Conservation (phyloP, 805 yeast genomes). For the Brettanomyces sp. region DNA sequence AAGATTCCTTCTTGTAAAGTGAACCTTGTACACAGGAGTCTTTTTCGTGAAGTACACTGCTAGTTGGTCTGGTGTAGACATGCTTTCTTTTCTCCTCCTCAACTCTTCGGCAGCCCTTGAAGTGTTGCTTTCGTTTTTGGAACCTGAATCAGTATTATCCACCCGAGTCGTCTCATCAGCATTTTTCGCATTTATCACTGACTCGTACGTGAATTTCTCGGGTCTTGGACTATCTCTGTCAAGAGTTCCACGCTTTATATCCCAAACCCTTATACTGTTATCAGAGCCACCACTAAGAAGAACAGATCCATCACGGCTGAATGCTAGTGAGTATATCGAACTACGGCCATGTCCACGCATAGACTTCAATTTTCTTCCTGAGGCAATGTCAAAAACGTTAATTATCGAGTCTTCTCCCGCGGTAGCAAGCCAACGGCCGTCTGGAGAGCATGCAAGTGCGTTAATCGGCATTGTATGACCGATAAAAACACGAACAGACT, state of each 20-base stretch:
- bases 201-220: constrained; percentile 42
- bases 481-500: constrained; percentile 81
- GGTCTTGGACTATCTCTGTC: constrained; percentile 64
- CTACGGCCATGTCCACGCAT: constrained; percentile 94
- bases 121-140: constrained; percentile 7
- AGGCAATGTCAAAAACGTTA: constrained; percentile 88
- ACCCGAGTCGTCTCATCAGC: constrained; percentile 10
- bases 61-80: constrained; percentile 84
- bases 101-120: constrained; percentile 32
- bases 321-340: constrained; percentile 75
- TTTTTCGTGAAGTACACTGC: constrained; percentile 89
- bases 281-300: constrained; percentile 91
- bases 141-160: constrained; percentile 6
- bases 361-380: constrained; percentile 78
- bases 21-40: constrained; percentile 89
- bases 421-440: constrained; percentile 92
- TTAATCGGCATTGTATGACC: constrained; percentile 90
- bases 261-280: constrained; percentile 93
- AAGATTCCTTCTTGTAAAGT: constrained; percentile 82
- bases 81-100: constrained; percentile 55
- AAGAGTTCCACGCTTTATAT: constrained; percentile 72
- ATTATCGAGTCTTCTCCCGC: constrained; percentile 91
- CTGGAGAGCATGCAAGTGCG: constrained; percentile 84
- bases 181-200: constrained; percentile 25
- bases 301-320: constrained; percentile 81